Conservation (phyloP, 306 rosid species). For the Inga oerstediana region DNA sequence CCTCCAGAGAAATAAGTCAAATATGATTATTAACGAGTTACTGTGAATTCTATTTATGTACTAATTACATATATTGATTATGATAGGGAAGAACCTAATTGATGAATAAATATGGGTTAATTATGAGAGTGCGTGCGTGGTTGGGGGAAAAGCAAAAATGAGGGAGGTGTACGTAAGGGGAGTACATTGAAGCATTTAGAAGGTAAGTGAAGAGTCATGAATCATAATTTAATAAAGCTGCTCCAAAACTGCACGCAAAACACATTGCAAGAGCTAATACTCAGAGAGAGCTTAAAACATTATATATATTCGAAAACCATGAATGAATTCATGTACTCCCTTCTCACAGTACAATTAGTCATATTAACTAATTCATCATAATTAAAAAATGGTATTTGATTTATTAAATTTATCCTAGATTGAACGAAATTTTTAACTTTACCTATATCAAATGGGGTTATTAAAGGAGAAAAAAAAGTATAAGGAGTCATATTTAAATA, state of each 20-base stretch:
- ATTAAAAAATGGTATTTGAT: too few species aligned
- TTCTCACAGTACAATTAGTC: too few species aligned
- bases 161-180: background rate
- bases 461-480: too few species aligned
- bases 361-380: too few species aligned
- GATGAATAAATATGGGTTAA: background rate
- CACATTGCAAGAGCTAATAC: background rate
- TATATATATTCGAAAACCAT: too few species aligned
- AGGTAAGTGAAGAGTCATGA: slow-evolving; percentile 5
- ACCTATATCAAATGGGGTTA: too few species aligned
- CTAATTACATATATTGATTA: background rate
- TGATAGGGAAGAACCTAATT: background rate
- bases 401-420: too few species aligned
- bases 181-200: background rate
- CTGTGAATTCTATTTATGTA: background rate
- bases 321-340: too few species aligned
- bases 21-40: too few species aligned
- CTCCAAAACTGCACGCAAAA: slow-evolving; percentile 15
- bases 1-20: background rate
- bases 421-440: too few species aligned
- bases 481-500: too few species aligned
- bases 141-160: background rate
- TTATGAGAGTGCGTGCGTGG: background rate
- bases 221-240: slow-evolving; percentile 18
- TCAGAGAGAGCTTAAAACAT: background rate